phyloP scores from a whole-genome alignment of 805 yeast species.

The Candida pseudofarinosa region DNA sequence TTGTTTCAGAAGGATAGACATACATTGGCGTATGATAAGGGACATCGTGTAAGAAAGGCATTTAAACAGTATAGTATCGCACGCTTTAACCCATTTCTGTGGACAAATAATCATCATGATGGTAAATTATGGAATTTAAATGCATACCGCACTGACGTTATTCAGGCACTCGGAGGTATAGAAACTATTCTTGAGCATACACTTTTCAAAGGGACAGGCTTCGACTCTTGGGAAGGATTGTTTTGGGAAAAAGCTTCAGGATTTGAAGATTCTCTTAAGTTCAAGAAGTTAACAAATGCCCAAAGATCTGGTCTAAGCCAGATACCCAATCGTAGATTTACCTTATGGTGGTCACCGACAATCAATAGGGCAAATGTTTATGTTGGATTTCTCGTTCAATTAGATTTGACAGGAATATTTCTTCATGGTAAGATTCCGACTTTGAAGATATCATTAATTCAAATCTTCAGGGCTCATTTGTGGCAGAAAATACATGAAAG shows the following conservation, averaged over 20 bases:
- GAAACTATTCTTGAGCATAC: constrained; percentile 96
- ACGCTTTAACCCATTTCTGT: constrained; percentile 89
- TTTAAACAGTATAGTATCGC: constrained; percentile 70
- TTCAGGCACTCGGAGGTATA: constrained; percentile 95
- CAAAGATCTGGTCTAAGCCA: constrained; percentile 96
- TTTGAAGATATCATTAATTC: constrained; percentile 88
- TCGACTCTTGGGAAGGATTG: constrained; percentile 96
- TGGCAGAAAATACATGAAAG: constrained; percentile 99
- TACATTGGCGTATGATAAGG: constrained; percentile 91
- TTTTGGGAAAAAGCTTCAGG: constrained; percentile 99
- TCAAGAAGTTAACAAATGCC: constrained; percentile 93
- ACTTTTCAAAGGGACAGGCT: constrained; percentile 93
- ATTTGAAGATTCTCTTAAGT: constrained; percentile 92
- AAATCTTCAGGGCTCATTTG: constrained; percentile 93
- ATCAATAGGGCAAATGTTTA: constrained; percentile 97
- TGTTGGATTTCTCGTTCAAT: constrained; percentile 93
- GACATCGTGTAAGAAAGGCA: constrained; percentile 79
- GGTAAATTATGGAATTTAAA: constrained; percentile 94
- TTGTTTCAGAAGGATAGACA: constrained; percentile 93
- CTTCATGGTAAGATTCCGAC: constrained; percentile 98
- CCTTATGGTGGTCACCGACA: constrained; percentile 99
- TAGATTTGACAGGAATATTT: constrained; percentile 94
- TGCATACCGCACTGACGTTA: constrained; percentile 91
- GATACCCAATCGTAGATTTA: constrained; percentile 94
- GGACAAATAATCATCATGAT: constrained; percentile 91